Conservation (phyloP, 2,329 filamentous ascomycete species). For the Apiospora pterosperma region DNA sequence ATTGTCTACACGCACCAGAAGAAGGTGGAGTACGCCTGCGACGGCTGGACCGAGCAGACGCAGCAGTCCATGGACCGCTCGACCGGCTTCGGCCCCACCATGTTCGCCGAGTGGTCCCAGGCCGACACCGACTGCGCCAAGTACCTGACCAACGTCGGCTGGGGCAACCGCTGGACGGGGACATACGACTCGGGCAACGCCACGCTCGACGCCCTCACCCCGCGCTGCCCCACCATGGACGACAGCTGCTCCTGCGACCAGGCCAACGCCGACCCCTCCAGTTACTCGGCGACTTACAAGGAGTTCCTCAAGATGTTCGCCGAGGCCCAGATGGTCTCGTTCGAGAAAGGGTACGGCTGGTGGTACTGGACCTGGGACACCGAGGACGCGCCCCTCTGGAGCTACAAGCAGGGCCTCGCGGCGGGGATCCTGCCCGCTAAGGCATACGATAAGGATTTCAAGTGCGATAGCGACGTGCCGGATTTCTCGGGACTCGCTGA, state of each 20-base stretch:
- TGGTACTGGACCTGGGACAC: conserved; percentile 99
- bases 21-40: conserved; percentile 85
- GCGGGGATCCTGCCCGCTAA: conserved; percentile 77
- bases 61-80: conserved; percentile 65
- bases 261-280: conserved; percentile 70
- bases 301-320: conserved; percentile 85
- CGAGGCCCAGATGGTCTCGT: conserved; percentile 91
- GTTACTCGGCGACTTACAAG: conserved; percentile 75
- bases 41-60: conserved; percentile 81
- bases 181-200: conserved; percentile 69
- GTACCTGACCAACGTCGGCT: conserved; percentile 84
- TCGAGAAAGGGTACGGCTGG: conserved; percentile 94
- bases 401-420: conserved; percentile 75
- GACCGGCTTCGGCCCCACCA: conserved; percentile 86
- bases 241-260: conserved; percentile 66
- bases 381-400: conserved; percentile 84
- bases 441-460: conserved; percentile 68
- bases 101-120: conserved; percentile 97
- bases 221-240: conserved; percentile 69
- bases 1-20: conserved; percentile 76
- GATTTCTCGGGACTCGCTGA: conserved; percentile 49
- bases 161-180: conserved; percentile 88
- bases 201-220: conserved; percentile 60
- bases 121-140: conserved; percentile 92
- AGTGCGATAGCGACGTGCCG: conserved; percentile 58